These are phyloP conservation scores for Meredithiella fracta DNA, from an alignment of 2,329 filamentous ascomycete genomes.

Conservation along the genomic window DNA sequence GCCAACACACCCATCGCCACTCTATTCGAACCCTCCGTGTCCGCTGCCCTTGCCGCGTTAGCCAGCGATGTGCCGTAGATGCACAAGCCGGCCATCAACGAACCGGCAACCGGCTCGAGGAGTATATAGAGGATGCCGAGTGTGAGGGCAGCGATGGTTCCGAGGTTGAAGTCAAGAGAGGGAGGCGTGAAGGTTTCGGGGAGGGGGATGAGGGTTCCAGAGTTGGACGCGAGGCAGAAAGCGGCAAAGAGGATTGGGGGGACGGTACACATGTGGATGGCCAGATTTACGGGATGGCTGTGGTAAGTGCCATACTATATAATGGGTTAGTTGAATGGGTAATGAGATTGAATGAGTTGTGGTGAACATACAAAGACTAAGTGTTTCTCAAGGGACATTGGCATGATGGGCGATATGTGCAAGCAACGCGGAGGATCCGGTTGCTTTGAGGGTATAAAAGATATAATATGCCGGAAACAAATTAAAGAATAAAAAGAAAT, in stretches of 20 bases:
- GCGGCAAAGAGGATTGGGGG: slow-evolving; percentile 56
- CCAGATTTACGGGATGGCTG: slow-evolving; percentile 58
- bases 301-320: slow-evolving; percentile 69
- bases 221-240: slow-evolving; percentile 50
- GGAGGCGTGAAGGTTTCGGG: slow-evolving; percentile 52
- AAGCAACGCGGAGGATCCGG: background rate
- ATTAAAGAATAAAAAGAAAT: no score
- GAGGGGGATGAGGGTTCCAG: slow-evolving; percentile 43
- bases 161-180: slow-evolving; percentile 43
- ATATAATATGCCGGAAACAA: no score
- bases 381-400: slow-evolving; percentile 66
- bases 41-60: slow-evolving; percentile 54
- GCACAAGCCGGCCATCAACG: slow-evolving; percentile 57
- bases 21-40: slow-evolving; percentile 33
- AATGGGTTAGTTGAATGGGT: background rate
- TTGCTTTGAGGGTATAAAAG: no score
- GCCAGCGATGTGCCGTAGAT: slow-evolving; percentile 56
- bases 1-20: slow-evolving; percentile 51
- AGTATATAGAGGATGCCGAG: slow-evolving; percentile 76
- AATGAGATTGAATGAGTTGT: background rate
- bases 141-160: slow-evolving; percentile 45
- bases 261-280: slow-evolving; percentile 66
- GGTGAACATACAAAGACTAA: slow-evolving; percentile 55
- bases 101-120: slow-evolving; percentile 84
- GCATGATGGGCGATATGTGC: slow-evolving; percentile 28